Evolutionary conservation across 2,329 filamentous ascomycete species (phyloP).

Genomic region (Botrytis aclada): DNA sequence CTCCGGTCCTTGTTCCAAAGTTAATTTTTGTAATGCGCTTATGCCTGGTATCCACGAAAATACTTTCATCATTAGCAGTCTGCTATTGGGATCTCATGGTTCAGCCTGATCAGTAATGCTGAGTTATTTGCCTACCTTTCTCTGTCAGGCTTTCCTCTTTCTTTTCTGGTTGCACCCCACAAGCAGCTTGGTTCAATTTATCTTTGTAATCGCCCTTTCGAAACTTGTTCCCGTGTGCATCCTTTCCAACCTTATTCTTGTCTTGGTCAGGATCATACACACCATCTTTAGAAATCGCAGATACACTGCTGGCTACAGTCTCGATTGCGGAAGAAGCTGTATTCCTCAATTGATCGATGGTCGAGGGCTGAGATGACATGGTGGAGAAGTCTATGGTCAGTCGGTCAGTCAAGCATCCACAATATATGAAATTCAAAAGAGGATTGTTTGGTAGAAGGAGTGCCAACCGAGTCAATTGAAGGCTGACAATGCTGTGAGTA

Average conservation of each 20-base stretch:
- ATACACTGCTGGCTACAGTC: constrained; percentile 19
- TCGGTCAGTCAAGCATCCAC: background rate
- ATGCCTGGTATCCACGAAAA: constrained; percentile 28
- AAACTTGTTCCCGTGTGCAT: constrained; percentile 26
- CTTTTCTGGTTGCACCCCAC: constrained; percentile 13
- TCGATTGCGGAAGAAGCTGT: constrained; percentile 23
- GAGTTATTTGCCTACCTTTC: constrained; percentile 26
- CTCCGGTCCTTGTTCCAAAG: constrained; percentile 22
- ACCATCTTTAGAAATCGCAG: constrained; percentile 9
- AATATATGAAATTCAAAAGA: background rate
- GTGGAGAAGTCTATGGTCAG: background rate
- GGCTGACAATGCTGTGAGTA: background rate
- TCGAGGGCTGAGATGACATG: constrained; percentile 32
- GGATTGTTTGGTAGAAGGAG: background rate
- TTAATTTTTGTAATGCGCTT: constrained; percentile 21
- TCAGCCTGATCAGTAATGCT: background rate
- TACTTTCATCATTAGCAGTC: constrained; percentile 26
- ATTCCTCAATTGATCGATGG: constrained; percentile 26
- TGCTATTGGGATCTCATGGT: background rate
- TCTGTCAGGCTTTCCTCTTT: constrained; percentile 26
- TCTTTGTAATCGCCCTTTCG: constrained; percentile 31
- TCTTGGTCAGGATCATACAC: constrained; percentile 24
- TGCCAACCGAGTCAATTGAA: background rate
- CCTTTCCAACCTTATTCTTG: constrained; percentile 24
- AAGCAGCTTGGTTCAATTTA: constrained; percentile 31